These are phyloP conservation scores for Colletotrichum kahawae DNA, from an alignment of 2,329 filamentous ascomycete species.

Conservation along the genomic window DNA sequence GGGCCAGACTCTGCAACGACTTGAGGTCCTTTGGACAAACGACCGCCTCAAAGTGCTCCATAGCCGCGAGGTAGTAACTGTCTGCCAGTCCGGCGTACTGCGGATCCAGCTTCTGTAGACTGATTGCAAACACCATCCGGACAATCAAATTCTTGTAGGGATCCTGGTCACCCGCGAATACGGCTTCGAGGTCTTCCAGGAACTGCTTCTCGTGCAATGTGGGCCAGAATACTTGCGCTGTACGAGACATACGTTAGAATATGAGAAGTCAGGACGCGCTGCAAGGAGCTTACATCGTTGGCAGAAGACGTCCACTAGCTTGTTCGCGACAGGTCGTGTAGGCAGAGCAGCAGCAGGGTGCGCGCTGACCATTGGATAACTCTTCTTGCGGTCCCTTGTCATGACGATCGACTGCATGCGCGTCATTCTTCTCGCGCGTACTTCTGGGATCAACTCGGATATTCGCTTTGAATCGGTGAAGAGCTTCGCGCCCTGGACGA, in stretches of 20 bases:
- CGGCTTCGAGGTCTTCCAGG: slow-evolving; percentile 75
- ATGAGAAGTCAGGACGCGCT: background rate
- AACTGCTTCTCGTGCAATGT: slow-evolving; percentile 85
- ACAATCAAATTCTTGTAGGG: slow-evolving; percentile 87
- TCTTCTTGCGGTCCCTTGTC: slow-evolving; percentile 72
- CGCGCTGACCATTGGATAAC: slow-evolving; percentile 89
- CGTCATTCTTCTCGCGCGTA: slow-evolving; percentile 60
- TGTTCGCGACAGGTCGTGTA: slow-evolving; percentile 73
- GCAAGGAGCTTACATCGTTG: slow-evolving; percentile 70
- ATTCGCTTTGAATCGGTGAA: slow-evolving; percentile 92
- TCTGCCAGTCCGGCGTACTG: slow-evolving; percentile 94
- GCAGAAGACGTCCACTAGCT: slow-evolving; percentile 83
- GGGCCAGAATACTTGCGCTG: slow-evolving; percentile 88
- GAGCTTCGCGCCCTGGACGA: slow-evolving; percentile 96
- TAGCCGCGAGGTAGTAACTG: slow-evolving; percentile 90
- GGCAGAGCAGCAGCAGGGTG: slow-evolving; percentile 80
- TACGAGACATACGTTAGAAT: slow-evolving; percentile 18
- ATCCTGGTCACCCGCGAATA: slow-evolving; percentile 77
- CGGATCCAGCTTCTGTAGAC: slow-evolving; percentile 87
- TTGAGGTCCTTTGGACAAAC: slow-evolving; percentile 88
- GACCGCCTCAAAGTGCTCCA: slow-evolving; percentile 82
- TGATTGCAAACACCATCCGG: slow-evolving; percentile 92
- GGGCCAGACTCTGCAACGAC: slow-evolving; percentile 85
- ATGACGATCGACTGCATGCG: slow-evolving; percentile 65
- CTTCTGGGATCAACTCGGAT: slow-evolving; percentile 85